Conservation (phyloP, 345 rosid species). For the Triadica sebifera region DNA sequence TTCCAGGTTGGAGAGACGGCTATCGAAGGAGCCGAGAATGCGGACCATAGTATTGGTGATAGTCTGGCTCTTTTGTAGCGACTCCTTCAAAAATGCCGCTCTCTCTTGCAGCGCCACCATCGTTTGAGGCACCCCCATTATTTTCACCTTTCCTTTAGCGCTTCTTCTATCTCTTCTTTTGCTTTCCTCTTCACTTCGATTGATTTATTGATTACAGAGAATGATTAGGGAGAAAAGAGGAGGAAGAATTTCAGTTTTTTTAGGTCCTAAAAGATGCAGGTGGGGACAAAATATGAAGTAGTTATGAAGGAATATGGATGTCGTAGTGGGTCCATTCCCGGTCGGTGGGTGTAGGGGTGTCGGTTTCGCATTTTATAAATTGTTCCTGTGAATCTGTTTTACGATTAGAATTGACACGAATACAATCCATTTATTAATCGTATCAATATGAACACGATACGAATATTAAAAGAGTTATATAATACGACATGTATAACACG, state of each 20-base stretch:
- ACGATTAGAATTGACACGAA: too few species aligned
- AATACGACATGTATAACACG: too few species aligned
- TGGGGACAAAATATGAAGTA: slow-evolving; percentile 31
- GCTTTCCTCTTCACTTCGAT: neutral
- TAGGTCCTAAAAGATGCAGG: neutral
- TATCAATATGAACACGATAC: too few species aligned
- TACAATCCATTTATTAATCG: too few species aligned
- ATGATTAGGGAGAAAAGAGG: neutral
- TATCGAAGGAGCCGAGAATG: slow-evolving; percentile 93
- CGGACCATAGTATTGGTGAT: slow-evolving; percentile 86
- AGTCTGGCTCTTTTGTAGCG: slow-evolving; percentile 81
- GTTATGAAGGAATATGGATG: slow-evolving; percentile 24
- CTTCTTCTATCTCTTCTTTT: neutral
- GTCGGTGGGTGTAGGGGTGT: too few species aligned
- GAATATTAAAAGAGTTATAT: too few species aligned
- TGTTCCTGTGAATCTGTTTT: too few species aligned
- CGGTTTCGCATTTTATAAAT: too few species aligned
- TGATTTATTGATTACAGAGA: neutral
- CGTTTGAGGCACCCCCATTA: slow-evolving; percentile 62
- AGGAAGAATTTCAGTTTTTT: neutral
- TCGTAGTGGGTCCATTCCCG: neutral
- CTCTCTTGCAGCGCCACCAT: slow-evolving; percentile 64
- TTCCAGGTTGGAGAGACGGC: slow-evolving; percentile 96
- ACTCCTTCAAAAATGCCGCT: slow-evolving; percentile 57
- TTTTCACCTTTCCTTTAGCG: too few species aligned